These are phyloP conservation scores for Taphrina deformans DNA, from an alignment of 1,139 yeast genomes.

Conservation along the genomic window DNA sequence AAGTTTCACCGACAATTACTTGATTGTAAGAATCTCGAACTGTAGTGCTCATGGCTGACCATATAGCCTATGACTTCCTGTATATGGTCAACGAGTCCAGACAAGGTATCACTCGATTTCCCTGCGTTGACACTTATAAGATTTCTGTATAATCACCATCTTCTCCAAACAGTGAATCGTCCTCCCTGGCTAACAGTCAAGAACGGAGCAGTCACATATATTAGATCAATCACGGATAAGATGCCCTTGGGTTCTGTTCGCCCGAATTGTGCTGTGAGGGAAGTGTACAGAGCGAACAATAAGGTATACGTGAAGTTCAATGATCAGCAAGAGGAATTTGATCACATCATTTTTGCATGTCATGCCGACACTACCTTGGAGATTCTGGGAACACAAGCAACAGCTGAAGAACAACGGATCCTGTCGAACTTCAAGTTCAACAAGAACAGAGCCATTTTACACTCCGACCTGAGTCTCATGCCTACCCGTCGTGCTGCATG, in stretches of 20 bases:
- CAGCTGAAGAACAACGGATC: slow-evolving; percentile 11
- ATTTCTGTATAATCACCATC: slow-evolving; percentile 31
- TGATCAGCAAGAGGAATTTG: slow-evolving; percentile 26
- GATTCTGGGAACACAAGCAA: slow-evolving; percentile 21
- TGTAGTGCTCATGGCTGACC: not conserved
- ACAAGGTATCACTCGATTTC: slow-evolving; percentile 29
- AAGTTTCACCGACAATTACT: slow-evolving; percentile 27
- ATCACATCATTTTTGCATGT: slow-evolving; percentile 31
- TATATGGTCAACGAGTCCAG: slow-evolving; percentile 32
- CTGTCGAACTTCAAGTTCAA: slow-evolving; percentile 19
- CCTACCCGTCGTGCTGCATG: slow-evolving; percentile 27
- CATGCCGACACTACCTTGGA: slow-evolving; percentile 26
- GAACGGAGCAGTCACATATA: slow-evolving; percentile 19
- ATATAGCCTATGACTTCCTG: slow-evolving; percentile 29
- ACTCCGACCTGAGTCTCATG: slow-evolving; percentile 27
- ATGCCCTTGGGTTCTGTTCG: slow-evolving; percentile 31
- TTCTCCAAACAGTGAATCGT: slow-evolving; percentile 26
- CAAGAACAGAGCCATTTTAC: slow-evolving; percentile 20
- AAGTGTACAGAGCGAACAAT: slow-evolving; percentile 26
- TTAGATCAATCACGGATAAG: slow-evolving; percentile 24
- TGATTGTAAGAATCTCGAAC: slow-evolving; percentile 6
- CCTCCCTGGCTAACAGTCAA: slow-evolving; percentile 31
- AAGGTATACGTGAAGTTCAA: slow-evolving; percentile 27
- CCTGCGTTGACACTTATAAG: slow-evolving; percentile 28
- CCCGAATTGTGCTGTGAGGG: slow-evolving; percentile 11